phyloP scores from a whole-genome alignment of 192 early-diverging fungal genomes.

The Gigaspora rosea region DNA sequence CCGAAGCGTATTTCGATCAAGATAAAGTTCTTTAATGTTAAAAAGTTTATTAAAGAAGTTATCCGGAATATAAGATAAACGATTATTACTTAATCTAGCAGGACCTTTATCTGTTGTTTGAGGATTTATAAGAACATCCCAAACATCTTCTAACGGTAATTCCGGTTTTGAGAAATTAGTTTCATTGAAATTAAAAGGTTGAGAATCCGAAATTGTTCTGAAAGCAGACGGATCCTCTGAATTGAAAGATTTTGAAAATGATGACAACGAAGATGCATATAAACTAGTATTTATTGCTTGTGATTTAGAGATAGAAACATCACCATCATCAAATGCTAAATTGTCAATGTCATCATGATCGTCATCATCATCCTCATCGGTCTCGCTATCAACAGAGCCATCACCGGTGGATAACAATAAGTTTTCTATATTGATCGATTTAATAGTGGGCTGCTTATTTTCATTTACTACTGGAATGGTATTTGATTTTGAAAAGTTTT shows the following conservation, averaged over 20 bases:
- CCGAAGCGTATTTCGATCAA: constrained; percentile 48
- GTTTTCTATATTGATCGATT: background rate
- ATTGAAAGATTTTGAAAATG: constrained; percentile 29
- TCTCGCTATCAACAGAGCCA: background rate
- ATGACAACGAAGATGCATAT: constrained; percentile 13
- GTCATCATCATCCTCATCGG: constrained; percentile 9
- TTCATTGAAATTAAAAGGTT: background rate
- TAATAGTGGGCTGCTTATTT: background rate
- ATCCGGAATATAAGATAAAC: constrained; percentile 39
- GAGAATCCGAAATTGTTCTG: constrained; percentile 25
- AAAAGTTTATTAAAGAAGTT: constrained; percentile 47
- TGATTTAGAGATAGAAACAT: constrained; percentile 17
- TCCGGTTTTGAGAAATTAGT: background rate
- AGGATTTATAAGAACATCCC: constrained; percentile 21
- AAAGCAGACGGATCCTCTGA: constrained; percentile 30
- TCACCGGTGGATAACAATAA: background rate
- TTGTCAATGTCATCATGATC: background rate
- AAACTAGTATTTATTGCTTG: constrained; percentile 10
- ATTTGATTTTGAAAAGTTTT: background rate
- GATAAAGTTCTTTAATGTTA: constrained; percentile 45
- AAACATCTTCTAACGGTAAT: constrained; percentile 19
- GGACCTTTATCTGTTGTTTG: constrained; percentile 1
- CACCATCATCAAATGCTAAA: constrained; percentile 11
- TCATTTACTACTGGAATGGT: background rate
- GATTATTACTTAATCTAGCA: constrained; percentile 25